phyloP scores from a whole-genome alignment of 768 basidiomycete species.

The Mycena pura region DNA sequence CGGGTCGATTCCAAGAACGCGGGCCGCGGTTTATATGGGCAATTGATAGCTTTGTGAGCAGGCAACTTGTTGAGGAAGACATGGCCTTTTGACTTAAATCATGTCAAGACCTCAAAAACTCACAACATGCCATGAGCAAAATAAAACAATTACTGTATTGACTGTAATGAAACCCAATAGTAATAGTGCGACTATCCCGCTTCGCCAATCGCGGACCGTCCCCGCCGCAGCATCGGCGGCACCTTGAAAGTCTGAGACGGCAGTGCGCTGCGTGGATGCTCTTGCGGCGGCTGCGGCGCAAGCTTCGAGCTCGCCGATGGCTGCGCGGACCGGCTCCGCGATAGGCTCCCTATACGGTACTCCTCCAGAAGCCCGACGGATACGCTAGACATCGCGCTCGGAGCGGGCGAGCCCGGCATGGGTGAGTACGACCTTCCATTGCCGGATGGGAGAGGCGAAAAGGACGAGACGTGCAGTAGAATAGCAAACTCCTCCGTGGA shows the following conservation, averaged over 20 bases:
- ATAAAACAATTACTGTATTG: conserved; percentile 22
- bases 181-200: conserved; percentile 22
- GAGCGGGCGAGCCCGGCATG: conserved; percentile 44
- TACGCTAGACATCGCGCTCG: conserved; percentile 27
- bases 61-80: conserved; percentile 66
- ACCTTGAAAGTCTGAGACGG: conserved; percentile 56
- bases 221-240: conserved; percentile 38
- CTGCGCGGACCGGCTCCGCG: conserved; percentile 64
- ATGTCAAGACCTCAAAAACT: no score
- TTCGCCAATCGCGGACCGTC: conserved; percentile 24
- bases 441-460: conserved; percentile 59
- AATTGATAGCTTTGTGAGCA: conserved; percentile 58
- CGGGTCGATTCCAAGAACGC: conserved; percentile 58
- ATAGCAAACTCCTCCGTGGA: conserved; percentile 89
- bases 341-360: conserved; percentile 59
- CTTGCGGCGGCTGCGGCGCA: conserved; percentile 39
- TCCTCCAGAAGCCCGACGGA: conserved; percentile 45
- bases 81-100: conserved; percentile 32
- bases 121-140: conserved; percentile 10
- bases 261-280: conserved; percentile 61
- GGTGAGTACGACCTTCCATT: conserved; percentile 64
- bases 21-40: conserved; percentile 56
- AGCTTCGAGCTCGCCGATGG: conserved; percentile 50
- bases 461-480: conserved; percentile 84
- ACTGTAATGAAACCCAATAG: conserved; percentile 13